Conservation (phyloP, 352 stramenopile genomes). For the Globisporangium carolinianum region DNA sequence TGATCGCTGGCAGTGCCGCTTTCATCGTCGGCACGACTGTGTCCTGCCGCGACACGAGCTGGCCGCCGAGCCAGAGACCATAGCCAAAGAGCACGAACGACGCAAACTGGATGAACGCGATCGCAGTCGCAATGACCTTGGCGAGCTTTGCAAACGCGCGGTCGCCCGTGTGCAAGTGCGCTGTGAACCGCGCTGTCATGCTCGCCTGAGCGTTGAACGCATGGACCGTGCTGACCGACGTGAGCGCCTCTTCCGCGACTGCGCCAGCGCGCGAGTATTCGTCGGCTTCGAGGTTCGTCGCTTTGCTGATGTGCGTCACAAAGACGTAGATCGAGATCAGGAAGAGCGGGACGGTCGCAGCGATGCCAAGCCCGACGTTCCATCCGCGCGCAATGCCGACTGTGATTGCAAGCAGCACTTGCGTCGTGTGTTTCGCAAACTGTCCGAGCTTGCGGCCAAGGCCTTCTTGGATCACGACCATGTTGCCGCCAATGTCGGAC, state of each 20-base stretch:
- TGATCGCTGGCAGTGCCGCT: conserved; percentile 61
- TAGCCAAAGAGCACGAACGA: conserved; percentile 52
- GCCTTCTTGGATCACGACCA: conserved; percentile 52
- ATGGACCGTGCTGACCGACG: conserved; percentile 72
- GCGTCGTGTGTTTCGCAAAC: conserved; percentile 13
- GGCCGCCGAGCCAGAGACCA: conserved; percentile 51
- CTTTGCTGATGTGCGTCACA: conserved; percentile 39
- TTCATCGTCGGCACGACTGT: not conserved
- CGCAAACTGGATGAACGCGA: conserved; percentile 19
- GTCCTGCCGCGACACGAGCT: conserved; percentile 29
- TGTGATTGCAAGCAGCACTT: conserved; percentile 34
- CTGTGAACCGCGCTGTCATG: conserved; percentile 33
- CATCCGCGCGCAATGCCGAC: conserved; percentile 65
- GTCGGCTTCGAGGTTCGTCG: conserved; percentile 42
- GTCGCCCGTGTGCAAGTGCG: conserved; percentile 41
- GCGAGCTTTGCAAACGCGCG: conserved; percentile 7
- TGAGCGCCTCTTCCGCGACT: conserved; percentile 63
- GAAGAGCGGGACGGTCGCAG: conserved; percentile 58
- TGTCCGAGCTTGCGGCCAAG: conserved; percentile 60
- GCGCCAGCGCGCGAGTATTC: conserved; percentile 59
- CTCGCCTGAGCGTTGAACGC: conserved; percentile 66
- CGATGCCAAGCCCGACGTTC: conserved; percentile 54
- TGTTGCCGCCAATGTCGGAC: conserved; percentile 20
- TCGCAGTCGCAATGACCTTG: conserved; percentile 11
- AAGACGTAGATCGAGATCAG: conserved; percentile 35